These are phyloP conservation scores for Penicillium sumatraense DNA, from an alignment of 2,329 filamentous ascomycete genomes.

Conservation along the genomic window DNA sequence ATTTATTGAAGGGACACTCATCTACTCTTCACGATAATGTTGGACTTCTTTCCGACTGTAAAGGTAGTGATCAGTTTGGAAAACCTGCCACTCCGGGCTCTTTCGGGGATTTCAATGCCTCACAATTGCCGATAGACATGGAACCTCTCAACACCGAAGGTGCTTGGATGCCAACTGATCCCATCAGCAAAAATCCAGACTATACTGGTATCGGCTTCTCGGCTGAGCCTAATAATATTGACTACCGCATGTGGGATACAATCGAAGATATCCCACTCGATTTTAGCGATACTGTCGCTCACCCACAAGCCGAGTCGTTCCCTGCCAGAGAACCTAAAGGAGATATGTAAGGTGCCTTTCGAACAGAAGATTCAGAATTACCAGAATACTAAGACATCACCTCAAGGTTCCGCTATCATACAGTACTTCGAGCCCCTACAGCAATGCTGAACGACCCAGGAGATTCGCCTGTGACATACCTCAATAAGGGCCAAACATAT, in stretches of 20 bases:
- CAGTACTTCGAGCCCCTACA: conserved; percentile 50
- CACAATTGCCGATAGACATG: background rate
- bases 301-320: background rate
- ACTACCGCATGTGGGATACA: too few species aligned
- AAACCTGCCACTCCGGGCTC: background rate
- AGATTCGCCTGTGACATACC: conserved; percentile 2
- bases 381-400: background rate
- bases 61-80: background rate
- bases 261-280: too few species aligned
- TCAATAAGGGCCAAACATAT: conserved; percentile 8
- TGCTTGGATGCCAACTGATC: background rate
- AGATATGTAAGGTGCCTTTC: background rate
- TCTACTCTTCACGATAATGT: background rate
- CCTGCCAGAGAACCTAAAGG: too few species aligned
- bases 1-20: background rate
- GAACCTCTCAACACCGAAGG: background rate
- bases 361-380: background rate
- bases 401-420: conserved; percentile 5
- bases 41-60: background rate
- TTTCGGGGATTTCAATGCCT: background rate
- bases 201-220: background rate
- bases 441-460: background rate
- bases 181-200: background rate
- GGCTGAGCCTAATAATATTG: background rate
- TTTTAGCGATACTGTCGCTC: too few species aligned